These are phyloP conservation scores for Calycina marina DNA, from an alignment of 2,329 filamentous ascomycete species.

Conservation along the genomic window DNA sequence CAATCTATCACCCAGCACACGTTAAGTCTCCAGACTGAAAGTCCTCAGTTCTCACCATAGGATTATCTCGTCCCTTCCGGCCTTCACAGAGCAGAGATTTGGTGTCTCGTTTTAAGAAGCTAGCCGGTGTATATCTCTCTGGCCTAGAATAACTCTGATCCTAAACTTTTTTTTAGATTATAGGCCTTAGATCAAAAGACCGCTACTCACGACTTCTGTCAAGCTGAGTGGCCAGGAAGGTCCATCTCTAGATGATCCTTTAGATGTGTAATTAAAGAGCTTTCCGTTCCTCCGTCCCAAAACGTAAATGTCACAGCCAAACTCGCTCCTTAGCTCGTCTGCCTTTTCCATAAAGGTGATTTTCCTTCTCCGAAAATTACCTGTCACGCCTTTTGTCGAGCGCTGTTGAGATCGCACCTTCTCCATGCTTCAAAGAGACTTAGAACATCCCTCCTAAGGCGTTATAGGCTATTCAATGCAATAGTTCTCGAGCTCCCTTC, in stretches of 20 bases:
- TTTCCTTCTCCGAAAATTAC: conserved; percentile 13
- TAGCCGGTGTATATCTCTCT: conserved; percentile 13
- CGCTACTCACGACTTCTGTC: conserved; percentile 11
- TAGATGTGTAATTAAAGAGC: conserved; percentile 12
- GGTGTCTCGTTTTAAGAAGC: conserved; percentile 13
- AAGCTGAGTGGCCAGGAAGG: conserved; percentile 9
- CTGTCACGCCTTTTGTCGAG: conserved; percentile 11
- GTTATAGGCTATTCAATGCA: conserved; percentile 5
- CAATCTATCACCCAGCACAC: conserved; percentile 8
- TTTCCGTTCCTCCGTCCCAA: conserved; percentile 12
- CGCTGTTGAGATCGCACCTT: conserved; percentile 10
- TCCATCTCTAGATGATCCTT: conserved; percentile 12
- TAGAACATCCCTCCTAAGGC: conserved; percentile 9
- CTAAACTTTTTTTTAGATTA: conserved; percentile 11
- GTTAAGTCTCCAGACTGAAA: conserved; percentile 9
- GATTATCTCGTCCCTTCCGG: conserved; percentile 10
- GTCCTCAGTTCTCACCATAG: conserved; percentile 9
- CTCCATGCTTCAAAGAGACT: conserved; percentile 11
- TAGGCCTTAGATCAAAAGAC: conserved; percentile 11
- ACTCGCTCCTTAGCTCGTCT: conserved; percentile 13
- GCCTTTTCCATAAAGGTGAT: conserved; percentile 13
- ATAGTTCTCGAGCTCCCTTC: conserved; percentile 2
- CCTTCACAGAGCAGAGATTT: conserved; percentile 13
- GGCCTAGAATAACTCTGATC: conserved; percentile 11
- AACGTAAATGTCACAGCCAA: conserved; percentile 12